Conservation (phyloP, 2,329 filamentous ascomycete genomes). For the Fusarium falciforme region DNA sequence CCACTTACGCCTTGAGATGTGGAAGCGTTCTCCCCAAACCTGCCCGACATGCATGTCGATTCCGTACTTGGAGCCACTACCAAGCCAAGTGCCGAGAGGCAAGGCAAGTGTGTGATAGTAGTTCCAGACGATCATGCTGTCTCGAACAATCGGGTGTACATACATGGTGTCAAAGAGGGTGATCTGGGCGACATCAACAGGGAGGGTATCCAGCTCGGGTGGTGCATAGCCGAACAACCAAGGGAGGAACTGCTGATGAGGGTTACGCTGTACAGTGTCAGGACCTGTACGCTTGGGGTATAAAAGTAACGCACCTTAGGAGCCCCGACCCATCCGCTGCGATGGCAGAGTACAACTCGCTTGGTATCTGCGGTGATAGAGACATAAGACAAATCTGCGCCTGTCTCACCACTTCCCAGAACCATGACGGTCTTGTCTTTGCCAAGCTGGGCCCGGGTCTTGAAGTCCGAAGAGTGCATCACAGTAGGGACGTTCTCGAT, state of each 20-base stretch:
- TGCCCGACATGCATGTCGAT: slow-evolving; percentile 33
- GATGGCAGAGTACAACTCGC: slow-evolving; percentile 55
- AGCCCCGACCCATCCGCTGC: slow-evolving; percentile 50
- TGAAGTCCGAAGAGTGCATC: slow-evolving; percentile 58
- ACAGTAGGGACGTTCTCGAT: slow-evolving; percentile 29
- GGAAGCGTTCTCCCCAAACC: slow-evolving; percentile 42
- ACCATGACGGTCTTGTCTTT: slow-evolving; percentile 54
- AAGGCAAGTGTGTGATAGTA: slow-evolving; percentile 20
- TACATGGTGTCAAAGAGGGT: slow-evolving; percentile 28
- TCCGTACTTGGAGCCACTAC: slow-evolving; percentile 1
- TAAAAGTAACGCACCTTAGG: slow-evolving; percentile 9
- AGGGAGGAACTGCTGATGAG: slow-evolving; percentile 18
- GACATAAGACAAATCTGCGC: slow-evolving; percentile 55
- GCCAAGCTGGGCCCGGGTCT: slow-evolving; percentile 53
- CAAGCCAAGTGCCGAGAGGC: slow-evolving; percentile 9
- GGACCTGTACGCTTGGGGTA: not conserved
- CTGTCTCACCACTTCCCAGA: slow-evolving; percentile 58
- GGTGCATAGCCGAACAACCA: slow-evolving; percentile 22
- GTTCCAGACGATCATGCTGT: slow-evolving; percentile 25
- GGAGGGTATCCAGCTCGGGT: not conserved
- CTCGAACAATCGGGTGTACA: slow-evolving; percentile 19
- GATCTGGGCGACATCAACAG: slow-evolving; percentile 13
- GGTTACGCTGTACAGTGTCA: slow-evolving; percentile 1
- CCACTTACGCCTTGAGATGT: slow-evolving; percentile 38
- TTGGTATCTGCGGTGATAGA: slow-evolving; percentile 55